Evolutionary conservation across 805 yeast genomes (phyloP), one percentile per base, ranked within the genome.

Genomic region (Starmerella khaoyaiensis): DNA sequence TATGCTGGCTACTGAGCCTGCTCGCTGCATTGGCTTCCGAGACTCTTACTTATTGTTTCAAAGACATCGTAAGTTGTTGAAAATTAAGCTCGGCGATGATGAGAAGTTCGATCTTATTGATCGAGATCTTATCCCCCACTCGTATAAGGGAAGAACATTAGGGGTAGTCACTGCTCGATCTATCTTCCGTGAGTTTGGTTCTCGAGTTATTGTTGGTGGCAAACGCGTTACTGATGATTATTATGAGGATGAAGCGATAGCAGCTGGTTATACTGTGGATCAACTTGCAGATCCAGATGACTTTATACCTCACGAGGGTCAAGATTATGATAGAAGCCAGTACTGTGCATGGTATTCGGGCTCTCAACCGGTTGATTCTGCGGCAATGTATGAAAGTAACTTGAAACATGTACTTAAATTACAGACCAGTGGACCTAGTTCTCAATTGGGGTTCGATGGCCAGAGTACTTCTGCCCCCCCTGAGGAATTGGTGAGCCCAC

Each of bases 1-100:
- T 58, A 86, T 87, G 94, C 71, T 90, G 33, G 77, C 94, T 2
- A 86, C 97, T 0, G 98, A 90, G 54, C 94, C 95, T 2, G 96
- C 98, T 1, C 71, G 97, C 49, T 74, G 87, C 52, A 83, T 87
- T 44, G 97, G 96, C 3, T 81, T 84, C 61, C 69, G 95, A 49
- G 96, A 87, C 55, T 81, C 94, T 2, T 84, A 87, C 52, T 64
- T 84, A 36, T 65, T 87, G 42, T 84, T 87, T 61, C 93, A 86
- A 54, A 79, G 84, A 34, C 94, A 87, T 60, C 70, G 74, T 35
- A 65, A 72, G 35, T 63, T 90, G 36, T 77, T 69, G 62, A 83
- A 86, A 53, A 71, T 78, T 44, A 72, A 79, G 9, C 65, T 86
- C 31, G 65, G 71, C 9, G 81, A 79, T 43, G 79, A 71, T 14